These are phyloP conservation scores for Pythium monospermum DNA, from an alignment of 352 stramenopile genomes.

Conservation along the genomic window DNA sequence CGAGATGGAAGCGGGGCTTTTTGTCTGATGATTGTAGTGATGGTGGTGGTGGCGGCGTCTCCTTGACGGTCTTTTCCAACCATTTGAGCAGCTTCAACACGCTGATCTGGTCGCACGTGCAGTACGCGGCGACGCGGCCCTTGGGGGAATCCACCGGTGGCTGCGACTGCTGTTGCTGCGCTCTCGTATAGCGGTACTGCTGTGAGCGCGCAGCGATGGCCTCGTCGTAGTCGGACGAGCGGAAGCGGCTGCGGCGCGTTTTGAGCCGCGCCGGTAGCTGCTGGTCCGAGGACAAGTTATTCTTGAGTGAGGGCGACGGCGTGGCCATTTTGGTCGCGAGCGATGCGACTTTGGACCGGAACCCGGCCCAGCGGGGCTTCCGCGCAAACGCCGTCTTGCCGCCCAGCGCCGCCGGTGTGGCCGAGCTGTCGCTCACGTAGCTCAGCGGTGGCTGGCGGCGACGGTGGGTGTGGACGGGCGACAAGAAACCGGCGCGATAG, in stretches of 20 bases:
- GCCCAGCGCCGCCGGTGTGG: slow-evolving; percentile 10
- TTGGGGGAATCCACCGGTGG: slow-evolving; percentile 28
- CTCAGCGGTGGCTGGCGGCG: slow-evolving; percentile 7
- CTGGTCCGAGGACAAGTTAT: too few species aligned
- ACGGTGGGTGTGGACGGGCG: slow-evolving; percentile 7
- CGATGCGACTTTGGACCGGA: slow-evolving; percentile 27
- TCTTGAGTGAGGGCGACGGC: background rate
- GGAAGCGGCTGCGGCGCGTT: slow-evolving; percentile 12
- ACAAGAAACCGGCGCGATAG: background rate
- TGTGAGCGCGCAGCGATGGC: slow-evolving; percentile 23
- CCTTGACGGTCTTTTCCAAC: slow-evolving; percentile 33
- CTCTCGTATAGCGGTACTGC: too few species aligned
- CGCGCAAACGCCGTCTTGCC: slow-evolving; percentile 21
- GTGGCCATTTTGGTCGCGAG: slow-evolving; percentile 12
- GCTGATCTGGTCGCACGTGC: slow-evolving; percentile 59
- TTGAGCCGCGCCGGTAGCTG: slow-evolving; percentile 20
- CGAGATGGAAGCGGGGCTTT: slow-evolving; percentile 2
- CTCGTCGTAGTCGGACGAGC: slow-evolving; percentile 26
- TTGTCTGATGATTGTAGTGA: background rate
- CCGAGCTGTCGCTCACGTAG: slow-evolving; percentile 11
- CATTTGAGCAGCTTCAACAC: slow-evolving; percentile 75
- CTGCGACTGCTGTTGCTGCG: slow-evolving; percentile 20
- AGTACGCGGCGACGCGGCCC: slow-evolving; percentile 58
- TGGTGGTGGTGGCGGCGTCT: background rate
- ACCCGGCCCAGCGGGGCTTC: slow-evolving; percentile 33